Evolutionary conservation across 257 asterid genomes (phyloP), one percentile per base, ranked within the genome.

Genomic region (Solanum ahanhuiri): DNA sequence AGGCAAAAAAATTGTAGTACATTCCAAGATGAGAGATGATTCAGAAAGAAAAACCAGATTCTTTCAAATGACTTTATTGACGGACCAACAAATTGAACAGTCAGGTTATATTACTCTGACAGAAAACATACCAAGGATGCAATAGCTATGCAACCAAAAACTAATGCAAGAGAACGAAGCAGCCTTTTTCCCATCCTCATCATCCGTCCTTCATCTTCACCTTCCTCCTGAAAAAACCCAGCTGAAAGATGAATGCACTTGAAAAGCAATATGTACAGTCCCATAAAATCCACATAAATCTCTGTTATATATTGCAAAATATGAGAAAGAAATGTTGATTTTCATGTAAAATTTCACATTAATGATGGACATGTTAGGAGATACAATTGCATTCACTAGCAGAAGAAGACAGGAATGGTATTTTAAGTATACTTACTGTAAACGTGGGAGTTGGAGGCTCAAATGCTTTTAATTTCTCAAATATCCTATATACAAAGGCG

Each of bases 91-190:
- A 15, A 37, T 20, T 25, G 25, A 28, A 45, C 39, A 23, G 73
- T 63, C 39, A 43, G 66, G 23, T 70, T 39, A n/a, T n/a, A n/a
- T n/a, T n/a, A n/a, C n/a, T n/a, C n/a, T n/a, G n/a, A n/a, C n/a
- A n/a, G n/a, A n/a, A n/a, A n/a, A n/a, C n/a, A n/a, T n/a, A n/a
- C 98, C 98, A 96, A 76, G 63, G 99, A 96, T 82, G 98, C 95
- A 85, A 95, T 88, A 85, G 99, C 98, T 86, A 96, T 84, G 87
- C 94, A 90, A 85, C 98, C 98, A 88, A 95, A 95, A 90, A 91
- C 99, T 88, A 96, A 92, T 12, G 93, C 92, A 83, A 96, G 95
- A 84, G 98, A 92, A 83, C 99, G 94, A 85, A 96, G 90, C 28
- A 95, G 89, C 86, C 98, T 90, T 94, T 94, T 96, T 23, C 99